Percentiles rank a stretch among this genome's conserved stretches.
phyloP scores from a whole-genome alignment of 2,329 filamentous ascomycete genomes.

The Aspergillus ustus region DNA sequence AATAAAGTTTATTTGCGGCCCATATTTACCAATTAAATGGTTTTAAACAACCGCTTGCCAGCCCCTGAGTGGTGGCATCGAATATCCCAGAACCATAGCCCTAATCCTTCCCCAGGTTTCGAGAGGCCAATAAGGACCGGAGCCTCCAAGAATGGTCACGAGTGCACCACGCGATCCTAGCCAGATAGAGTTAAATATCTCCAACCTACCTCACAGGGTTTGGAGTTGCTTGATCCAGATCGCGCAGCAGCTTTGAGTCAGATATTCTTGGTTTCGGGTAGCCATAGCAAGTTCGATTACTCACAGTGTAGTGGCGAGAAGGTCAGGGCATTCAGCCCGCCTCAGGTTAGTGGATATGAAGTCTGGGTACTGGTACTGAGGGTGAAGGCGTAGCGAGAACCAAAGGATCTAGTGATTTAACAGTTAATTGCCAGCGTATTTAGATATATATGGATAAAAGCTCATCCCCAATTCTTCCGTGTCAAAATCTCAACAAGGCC shows the following conservation, averaged over 20 bases:
- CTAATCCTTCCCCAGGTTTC: not conserved
- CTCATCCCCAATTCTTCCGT: not conserved
- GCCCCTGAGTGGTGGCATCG: not conserved
- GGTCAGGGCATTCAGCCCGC: not conserved
- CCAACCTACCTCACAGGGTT: not conserved
- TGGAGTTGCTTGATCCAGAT: not conserved
- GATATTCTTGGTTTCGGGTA: not conserved
- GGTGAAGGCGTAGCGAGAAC: not conserved
- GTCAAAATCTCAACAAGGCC: constrained; percentile 15
- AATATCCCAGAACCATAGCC: not conserved
- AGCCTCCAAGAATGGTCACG: not conserved
- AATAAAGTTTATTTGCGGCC: not conserved
- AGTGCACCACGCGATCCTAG: not conserved
- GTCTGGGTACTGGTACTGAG: not conserved
- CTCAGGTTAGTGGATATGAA: not conserved
- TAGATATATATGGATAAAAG: too few relatives aligned
- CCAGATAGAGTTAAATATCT: not conserved
- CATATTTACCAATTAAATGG: not conserved
- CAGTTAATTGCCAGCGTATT: too few relatives aligned
- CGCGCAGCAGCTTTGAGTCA: not conserved
- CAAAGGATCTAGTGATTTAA: not conserved
- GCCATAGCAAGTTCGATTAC: not conserved
- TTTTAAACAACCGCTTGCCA: not conserved
- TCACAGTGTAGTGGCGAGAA: not conserved
- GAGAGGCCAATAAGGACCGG: not conserved